A percentile compares a stretch with the other conserved stretches of the same genome.
Conservation (phyloP, 345 rosid species). For the Syzygium oleosum region DNA sequence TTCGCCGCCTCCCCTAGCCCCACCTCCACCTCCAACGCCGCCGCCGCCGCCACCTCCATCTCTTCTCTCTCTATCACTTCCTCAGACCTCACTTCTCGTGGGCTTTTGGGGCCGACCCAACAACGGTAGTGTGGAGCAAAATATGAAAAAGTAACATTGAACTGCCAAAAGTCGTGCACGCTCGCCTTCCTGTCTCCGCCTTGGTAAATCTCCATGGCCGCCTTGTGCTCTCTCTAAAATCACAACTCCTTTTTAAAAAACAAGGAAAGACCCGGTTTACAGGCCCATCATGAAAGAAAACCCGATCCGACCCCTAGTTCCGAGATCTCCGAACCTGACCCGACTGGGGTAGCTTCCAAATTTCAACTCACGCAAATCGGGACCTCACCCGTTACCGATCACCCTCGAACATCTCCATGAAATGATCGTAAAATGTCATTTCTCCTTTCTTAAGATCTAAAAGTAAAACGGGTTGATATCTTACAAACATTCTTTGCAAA, state of each 20-base stretch:
- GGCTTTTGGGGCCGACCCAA: not conserved
- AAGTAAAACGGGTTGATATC: not conserved
- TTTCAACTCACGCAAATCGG: not conserved
- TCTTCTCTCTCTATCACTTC: not conserved
- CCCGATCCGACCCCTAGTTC: not conserved
- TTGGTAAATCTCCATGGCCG: not conserved
- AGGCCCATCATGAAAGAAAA: not conserved
- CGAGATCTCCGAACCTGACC: not conserved
- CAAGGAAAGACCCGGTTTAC: not conserved
- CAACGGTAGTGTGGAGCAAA: not conserved
- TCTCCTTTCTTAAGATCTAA: not conserved
- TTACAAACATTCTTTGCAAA: not conserved
- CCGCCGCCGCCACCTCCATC: not conserved
- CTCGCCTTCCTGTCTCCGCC: not conserved
- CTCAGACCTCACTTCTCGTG: not conserved
- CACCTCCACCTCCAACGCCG: conserved; percentile 1
- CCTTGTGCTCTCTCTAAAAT: not conserved
- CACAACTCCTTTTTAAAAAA: not conserved
- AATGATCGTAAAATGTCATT: not conserved
- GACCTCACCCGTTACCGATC: fast-evolving
- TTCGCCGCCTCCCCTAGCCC: conserved; percentile 6
- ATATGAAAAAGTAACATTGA: not conserved
- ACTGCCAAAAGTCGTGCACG: not conserved
- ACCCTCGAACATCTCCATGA: fast-evolving
- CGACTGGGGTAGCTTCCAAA: not conserved